phyloP scores from a whole-genome alignment of 306 rosid species.

The Hippophae tibetana region DNA sequence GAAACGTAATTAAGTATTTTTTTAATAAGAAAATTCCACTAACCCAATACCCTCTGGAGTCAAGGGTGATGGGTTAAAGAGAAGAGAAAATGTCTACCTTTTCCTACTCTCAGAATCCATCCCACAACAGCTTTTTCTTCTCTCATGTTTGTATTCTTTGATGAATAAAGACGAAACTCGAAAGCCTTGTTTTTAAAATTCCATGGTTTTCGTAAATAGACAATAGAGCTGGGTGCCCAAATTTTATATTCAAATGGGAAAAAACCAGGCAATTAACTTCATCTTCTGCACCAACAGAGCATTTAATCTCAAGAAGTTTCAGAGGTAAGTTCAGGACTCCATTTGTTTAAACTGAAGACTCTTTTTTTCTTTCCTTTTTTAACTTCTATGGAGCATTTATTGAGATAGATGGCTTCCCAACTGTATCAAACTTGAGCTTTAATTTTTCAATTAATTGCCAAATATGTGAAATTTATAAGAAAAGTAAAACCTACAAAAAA shows the following conservation, averaged over 20 bases:
- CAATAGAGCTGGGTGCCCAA: background rate
- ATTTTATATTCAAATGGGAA: background rate
- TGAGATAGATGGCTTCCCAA: conserved; percentile 53
- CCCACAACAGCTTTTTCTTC: background rate
- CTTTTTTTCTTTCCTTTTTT: too few species aligned
- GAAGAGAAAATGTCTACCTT: background rate
- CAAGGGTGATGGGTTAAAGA: background rate
- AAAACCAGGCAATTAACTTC: background rate
- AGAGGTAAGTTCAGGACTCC: background rate
- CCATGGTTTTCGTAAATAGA: background rate
- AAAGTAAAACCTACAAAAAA: background rate
- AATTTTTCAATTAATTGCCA: conserved; percentile 33
- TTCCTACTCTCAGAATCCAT: background rate
- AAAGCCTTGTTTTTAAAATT: background rate
- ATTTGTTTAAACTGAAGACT: background rate
- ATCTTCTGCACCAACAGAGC: background rate
- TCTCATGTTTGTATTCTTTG: background rate
- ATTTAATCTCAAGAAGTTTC: background rate
- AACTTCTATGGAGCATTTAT: conserved; percentile 42
- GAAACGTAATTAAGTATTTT: too few species aligned
- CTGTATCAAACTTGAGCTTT: conserved; percentile 33
- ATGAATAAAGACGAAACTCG: background rate
- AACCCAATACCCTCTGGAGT: background rate
- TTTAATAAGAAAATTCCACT: too few species aligned
- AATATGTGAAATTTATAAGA: background rate